These are phyloP conservation scores for Candida manassasensis DNA, from an alignment of 805 yeast genomes.

Conservation along the genomic window DNA sequence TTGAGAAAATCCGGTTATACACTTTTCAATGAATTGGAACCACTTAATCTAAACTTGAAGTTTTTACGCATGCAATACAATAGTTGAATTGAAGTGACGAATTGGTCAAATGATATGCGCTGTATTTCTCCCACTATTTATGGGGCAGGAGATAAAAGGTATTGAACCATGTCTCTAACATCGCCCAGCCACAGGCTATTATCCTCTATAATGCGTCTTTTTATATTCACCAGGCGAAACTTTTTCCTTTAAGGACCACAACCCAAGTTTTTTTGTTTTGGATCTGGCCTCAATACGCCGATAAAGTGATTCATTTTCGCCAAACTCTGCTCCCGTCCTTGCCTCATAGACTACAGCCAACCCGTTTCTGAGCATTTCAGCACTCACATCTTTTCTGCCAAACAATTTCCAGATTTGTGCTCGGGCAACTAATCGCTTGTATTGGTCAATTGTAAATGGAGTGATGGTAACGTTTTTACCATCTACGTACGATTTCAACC, in stretches of 20 bases:
- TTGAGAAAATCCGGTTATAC: too few relatives aligned
- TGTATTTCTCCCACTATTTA: too few relatives aligned
- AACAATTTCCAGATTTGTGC: slow-evolving; percentile 54
- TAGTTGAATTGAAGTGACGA: too few relatives aligned
- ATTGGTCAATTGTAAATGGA: slow-evolving; percentile 83
- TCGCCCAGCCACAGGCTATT: neutral
- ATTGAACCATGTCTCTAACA: neutral
- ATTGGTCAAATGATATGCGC: too few relatives aligned
- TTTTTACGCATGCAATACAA: too few relatives aligned
- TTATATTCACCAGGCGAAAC: slow-evolving; percentile 81
- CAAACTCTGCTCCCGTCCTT: slow-evolving; percentile 77
- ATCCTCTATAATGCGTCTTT: slow-evolving; percentile 28
- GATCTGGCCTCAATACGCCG: slow-evolving; percentile 58
- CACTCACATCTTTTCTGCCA: slow-evolving; percentile 76
- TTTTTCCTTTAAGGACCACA: slow-evolving; percentile 58
- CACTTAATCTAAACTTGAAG: too few relatives aligned
- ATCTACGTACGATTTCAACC: slow-evolving; percentile 64
- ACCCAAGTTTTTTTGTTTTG: slow-evolving; percentile 51
- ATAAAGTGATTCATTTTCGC: slow-evolving; percentile 63
- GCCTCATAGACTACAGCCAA: slow-evolving; percentile 87
- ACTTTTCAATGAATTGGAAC: too few relatives aligned
- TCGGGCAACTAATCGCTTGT: slow-evolving; percentile 80
- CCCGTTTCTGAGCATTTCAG: slow-evolving; percentile 81
- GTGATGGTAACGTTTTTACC: slow-evolving; percentile 69
- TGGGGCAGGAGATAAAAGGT: too few relatives aligned